Percentiles rank a stretch among this genome's conserved stretches.
These are phyloP conservation scores for Phylloporus sp. DNA, from an alignment of 768 basidiomycete species.

Conservation along the genomic window DNA sequence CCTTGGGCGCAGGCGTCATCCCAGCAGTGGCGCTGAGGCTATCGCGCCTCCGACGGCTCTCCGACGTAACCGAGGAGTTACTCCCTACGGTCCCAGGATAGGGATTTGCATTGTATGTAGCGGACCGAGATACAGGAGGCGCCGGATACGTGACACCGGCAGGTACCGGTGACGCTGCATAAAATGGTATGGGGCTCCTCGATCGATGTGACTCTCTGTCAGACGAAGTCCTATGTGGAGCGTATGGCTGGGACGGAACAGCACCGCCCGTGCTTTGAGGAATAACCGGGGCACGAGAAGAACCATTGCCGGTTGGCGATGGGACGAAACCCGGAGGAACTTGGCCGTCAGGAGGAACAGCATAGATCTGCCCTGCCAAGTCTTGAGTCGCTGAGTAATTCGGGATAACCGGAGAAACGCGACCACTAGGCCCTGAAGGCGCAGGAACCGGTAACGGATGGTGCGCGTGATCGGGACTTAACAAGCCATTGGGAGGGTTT, in stretches of 20 bases:
- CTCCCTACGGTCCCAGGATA: constrained; percentile 3
- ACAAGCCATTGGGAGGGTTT: constrained; percentile 10
- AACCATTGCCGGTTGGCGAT: neutral
- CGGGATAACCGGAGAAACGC: constrained; percentile 12
- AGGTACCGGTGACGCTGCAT: constrained; percentile 25
- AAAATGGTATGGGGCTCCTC: constrained; percentile 21
- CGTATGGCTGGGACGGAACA: constrained; percentile 9
- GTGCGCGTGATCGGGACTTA: constrained; percentile 32
- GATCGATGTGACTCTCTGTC: constrained; percentile 20
- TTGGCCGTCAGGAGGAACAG: constrained; percentile 7
- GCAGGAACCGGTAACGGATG: constrained; percentile 24
- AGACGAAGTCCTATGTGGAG: constrained; percentile 13
- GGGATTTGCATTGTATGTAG: constrained; percentile 3
- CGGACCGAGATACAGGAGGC: constrained; percentile 26
- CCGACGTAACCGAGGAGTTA: constrained; percentile 22
- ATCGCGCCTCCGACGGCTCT: constrained; percentile 22
- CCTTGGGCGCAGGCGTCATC: constrained; percentile 19
- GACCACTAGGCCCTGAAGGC: constrained; percentile 10
- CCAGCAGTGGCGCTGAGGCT: constrained; percentile 23
- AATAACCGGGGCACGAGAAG: constrained; percentile 21
- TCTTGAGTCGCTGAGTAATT: constrained; percentile 5
- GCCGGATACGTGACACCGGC: constrained; percentile 23
- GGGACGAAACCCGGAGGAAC: constrained; percentile 11
- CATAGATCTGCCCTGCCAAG: constrained; percentile 16
- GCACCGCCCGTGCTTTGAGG: constrained; percentile 12